Evolutionary conservation across 2,329 filamentous ascomycete species (phyloP), one percentile per base, ranked within the genome.

Genomic region (Pestalotiopsis sp.): DNA sequence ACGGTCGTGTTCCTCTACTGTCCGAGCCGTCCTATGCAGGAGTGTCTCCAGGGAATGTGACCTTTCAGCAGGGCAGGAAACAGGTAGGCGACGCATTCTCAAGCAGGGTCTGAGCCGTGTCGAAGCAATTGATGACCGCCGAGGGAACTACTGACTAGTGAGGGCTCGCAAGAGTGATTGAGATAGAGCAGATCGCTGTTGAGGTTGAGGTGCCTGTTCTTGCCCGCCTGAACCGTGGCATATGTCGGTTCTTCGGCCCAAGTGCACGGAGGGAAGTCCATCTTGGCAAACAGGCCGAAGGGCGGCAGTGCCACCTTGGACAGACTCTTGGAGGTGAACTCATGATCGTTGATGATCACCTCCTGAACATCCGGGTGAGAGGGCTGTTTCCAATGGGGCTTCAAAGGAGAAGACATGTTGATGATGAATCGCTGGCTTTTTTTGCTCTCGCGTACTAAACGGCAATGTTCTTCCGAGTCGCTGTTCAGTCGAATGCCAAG

Each of bases 131-230:
- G 41, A 23, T 17, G 13, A 65, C 45, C 27, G 31, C 31, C 31
- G 31, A 36, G 45, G 45, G 45, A 52, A 52, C 45, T 20, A 86
- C 87, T 82, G 70, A 90, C 88, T 69, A 92, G 82, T 76, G 87
- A 88, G 27, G 90, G 90, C 74, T 90, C 88, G 79, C 90, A 92
- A 4, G 87, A 90, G 79, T 92, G 90, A 78, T 92, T 92, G 72
- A 91, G 88, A 79, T 91, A 92, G 60, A 92, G 77, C 75, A 92
- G 76, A 74, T 91, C 89, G 74, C 87, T 90, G 81, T 92, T 91
- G 58, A 92, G 81, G 74, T 88, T 85, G 73, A 91, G 79, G 76
- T 92, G 90, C 68, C 80, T 80, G 72, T 87, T 77, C 66, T 80
- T 80, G 69, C 84, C 87, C 70, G 85, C 86, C 79, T 92, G 90